Evolutionary conservation across 768 basidiomycete genomes (phyloP).

Genomic region (Lactarius trivialis): DNA sequence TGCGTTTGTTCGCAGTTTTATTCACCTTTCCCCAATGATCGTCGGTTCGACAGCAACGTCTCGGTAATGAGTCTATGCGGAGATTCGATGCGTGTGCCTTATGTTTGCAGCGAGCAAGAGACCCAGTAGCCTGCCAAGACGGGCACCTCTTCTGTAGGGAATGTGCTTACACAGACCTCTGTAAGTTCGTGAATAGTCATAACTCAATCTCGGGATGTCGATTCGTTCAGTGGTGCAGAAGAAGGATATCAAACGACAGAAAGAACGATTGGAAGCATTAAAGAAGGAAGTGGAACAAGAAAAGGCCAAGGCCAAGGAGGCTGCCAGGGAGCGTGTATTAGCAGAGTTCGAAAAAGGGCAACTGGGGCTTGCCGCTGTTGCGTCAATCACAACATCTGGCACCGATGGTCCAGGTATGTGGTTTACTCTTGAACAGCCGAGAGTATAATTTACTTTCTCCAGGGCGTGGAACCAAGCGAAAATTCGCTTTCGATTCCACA

Average conservation of each 20-base stretch:
- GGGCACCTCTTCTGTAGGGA: constrained; percentile 97
- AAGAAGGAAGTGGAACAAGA: constrained; percentile 79
- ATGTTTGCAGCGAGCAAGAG: constrained; percentile 76
- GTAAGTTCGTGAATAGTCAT: constrained; percentile 37
- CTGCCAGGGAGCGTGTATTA: constrained; percentile 84
- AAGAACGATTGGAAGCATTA: constrained; percentile 65
- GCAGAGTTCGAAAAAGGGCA: constrained; percentile 87
- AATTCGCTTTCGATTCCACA: constrained; percentile 75
- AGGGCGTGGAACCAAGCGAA: constrained; percentile 69
- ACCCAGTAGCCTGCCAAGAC: constrained; percentile 74
- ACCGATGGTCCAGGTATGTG: constrained; percentile 33
- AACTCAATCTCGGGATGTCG: not conserved
- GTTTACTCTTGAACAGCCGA: constrained; percentile 6
- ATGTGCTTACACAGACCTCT: constrained; percentile 80
- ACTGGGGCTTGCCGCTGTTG: constrained; percentile 52
- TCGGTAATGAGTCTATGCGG: constrained; percentile 91
- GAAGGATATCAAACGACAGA: constrained; percentile 88
- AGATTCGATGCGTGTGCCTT: constrained; percentile 87
- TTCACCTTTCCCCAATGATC: not conserved
- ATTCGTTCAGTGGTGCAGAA: constrained; percentile 70
- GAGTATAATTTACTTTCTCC: not conserved
- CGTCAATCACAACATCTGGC: constrained; percentile 38
- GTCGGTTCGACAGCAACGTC: constrained; percentile 48
- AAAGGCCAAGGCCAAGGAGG: constrained; percentile 54
- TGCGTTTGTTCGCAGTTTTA: constrained; percentile 29